Conservation (phyloP, 768 basidiomycete species). For the Collybia mongolica region DNA sequence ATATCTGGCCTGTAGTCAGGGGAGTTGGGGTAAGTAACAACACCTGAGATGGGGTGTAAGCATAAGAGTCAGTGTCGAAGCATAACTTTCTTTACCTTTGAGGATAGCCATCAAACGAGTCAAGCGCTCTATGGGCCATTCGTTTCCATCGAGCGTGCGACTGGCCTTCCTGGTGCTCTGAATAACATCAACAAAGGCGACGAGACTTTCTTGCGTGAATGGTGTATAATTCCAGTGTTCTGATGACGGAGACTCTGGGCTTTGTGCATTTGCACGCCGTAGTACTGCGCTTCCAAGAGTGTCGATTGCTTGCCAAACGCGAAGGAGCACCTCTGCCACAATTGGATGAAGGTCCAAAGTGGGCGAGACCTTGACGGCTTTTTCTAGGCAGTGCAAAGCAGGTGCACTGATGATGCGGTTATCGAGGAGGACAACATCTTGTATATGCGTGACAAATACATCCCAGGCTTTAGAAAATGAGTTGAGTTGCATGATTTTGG, state of each 20-base stretch:
- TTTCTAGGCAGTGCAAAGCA: slow-evolving; percentile 83
- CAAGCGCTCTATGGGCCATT: slow-evolving; percentile 69
- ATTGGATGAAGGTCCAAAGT: slow-evolving; percentile 41
- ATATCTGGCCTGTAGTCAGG: slow-evolving; percentile 89
- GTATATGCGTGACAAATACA: slow-evolving; percentile 70
- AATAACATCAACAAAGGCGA: slow-evolving; percentile 76
- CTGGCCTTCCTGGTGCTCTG: slow-evolving; percentile 55
- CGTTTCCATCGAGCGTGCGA: slow-evolving; percentile 43
- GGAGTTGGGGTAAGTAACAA: slow-evolving; percentile 77
- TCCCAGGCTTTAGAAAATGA: slow-evolving; percentile 75
- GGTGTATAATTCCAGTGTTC: slow-evolving; percentile 32
- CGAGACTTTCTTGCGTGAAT: slow-evolving; percentile 85
- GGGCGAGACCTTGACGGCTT: slow-evolving; percentile 63
- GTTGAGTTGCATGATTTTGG: slow-evolving; percentile 70
- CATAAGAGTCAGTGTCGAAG: neutral
- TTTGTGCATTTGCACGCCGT: slow-evolving; percentile 20
- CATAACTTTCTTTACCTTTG: slow-evolving; percentile 47
- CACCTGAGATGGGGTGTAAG: slow-evolving; percentile 37
- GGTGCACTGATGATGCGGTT: slow-evolving; percentile 72
- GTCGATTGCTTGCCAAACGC: slow-evolving; percentile 71
- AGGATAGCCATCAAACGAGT: slow-evolving; percentile 73
- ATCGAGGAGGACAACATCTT: slow-evolving; percentile 68
- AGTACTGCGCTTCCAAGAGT: slow-evolving; percentile 58
- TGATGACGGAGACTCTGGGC: slow-evolving; percentile 8
- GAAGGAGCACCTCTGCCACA: slow-evolving; percentile 47